Base-by-base conservation (phyloP, 2,329 filamentous ascomycete genomes). In the Lasiodiplodia hormozganensis region DNA sequence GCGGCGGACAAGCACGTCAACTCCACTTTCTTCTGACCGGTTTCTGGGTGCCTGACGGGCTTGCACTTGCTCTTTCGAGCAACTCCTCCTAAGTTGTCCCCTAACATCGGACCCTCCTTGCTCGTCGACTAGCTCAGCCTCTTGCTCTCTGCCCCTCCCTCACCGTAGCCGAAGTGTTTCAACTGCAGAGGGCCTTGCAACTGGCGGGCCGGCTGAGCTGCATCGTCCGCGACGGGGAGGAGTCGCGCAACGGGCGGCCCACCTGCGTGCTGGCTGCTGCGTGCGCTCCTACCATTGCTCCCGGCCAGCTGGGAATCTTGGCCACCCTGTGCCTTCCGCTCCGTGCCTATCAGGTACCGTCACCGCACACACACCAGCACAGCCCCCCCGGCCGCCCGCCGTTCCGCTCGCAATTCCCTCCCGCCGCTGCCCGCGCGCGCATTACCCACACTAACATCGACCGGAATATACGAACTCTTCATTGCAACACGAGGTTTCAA, bases 21-120 rank as follows among this genome's bases (percentile, higher is more conserved):
- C 60, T 64, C 60, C 60, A 64, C 60, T 64, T 64, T 64, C 60
- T 64, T 51, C 60, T 64, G 60, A 64, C 60, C 60, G 60, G 60
- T 64, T 64, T 64, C 47, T 64, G 60, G 60, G 60, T 62, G 60
- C 60, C 60, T 64, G n/a, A 64, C 60, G 60, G 43, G 31, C 40
- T 18, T 38, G 60, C 43, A 36, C 60, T 64, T 64, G 60, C 43
- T 64, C 8, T 7, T 23, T 64, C 28, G 38, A 62, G 58, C 58
- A 62, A 49, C 58, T 21, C 34, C 58, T 62, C 58, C 58, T 51
- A 62, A 43, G 3, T 14, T 51, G n/a, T 21, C 43, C 28, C 60
- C 60, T 52, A 64, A 64, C 60, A 21, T n/a, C 43, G 36, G 43
- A 51, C 49, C 58, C 40, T 34, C 54, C 43, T 28, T 49, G 40